phyloP scores from a whole-genome alignment of 495 filamentous ascomycete species.

The Polyplosphaeria fusca region DNA sequence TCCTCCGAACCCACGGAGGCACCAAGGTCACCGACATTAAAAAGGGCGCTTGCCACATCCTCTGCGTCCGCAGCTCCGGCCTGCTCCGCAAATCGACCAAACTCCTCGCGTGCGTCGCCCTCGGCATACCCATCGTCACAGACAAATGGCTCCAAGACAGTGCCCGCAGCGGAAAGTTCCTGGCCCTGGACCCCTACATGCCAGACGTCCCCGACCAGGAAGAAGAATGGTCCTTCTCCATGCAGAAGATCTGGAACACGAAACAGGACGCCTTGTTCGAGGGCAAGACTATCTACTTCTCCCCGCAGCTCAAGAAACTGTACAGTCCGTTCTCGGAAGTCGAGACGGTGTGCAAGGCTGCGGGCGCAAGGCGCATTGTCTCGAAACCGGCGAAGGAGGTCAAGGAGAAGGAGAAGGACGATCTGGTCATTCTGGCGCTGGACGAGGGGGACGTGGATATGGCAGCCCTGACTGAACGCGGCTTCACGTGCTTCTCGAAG shows the following conservation, averaged over 20 bases:
- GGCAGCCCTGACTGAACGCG: conserved; percentile 5
- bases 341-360: conserved; percentile 35
- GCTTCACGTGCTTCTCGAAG: conserved; percentile 17
- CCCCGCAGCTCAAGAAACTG: conserved; percentile 37
- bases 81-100: conserved; percentile 44
- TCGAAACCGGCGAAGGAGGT: conserved; percentile 21
- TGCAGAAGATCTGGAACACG: conserved; percentile 34
- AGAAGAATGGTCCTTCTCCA: conserved; percentile 39
- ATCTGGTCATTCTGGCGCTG: conserved; percentile 16
- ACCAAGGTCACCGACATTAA: conserved; percentile 28
- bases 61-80: conserved; percentile 40
- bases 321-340: conserved; percentile 39
- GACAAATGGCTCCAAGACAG: conserved; percentile 43
- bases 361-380: conserved; percentile 31
- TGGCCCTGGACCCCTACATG: conserved; percentile 33
- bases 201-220: conserved; percentile 35
- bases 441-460: conserved; percentile 24
- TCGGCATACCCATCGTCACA: conserved; percentile 42
- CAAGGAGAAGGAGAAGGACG: background rate
- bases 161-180: conserved; percentile 27
- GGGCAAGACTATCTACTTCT: conserved; percentile 39
- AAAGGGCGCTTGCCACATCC: conserved; percentile 33
- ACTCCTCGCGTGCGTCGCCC: conserved; percentile 38
- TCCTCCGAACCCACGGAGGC: conserved; percentile 38
- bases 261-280: conserved; percentile 31